phyloP scores from a whole-genome alignment of 1,284 basidiomycete species.

The Ceratobasidium sp. region DNA sequence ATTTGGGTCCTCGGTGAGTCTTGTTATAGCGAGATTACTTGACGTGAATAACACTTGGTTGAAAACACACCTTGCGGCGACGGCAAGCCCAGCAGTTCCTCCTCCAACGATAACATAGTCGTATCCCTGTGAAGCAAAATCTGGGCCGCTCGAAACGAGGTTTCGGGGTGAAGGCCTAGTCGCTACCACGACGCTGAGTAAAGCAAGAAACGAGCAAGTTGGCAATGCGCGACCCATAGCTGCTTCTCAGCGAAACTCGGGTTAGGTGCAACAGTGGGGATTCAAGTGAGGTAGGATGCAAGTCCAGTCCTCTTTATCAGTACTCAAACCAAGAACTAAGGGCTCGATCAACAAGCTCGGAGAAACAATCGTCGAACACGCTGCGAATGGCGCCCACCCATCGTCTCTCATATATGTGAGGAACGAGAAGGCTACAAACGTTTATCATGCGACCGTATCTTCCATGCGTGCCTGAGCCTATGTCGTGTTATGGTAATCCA shows the following conservation, averaged over 20 bases:
- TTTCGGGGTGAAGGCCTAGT: not conserved
- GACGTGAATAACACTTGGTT: not conserved
- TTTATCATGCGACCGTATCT: not conserved
- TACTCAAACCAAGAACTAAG: not conserved
- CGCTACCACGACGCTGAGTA: not conserved
- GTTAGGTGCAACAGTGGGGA: not conserved
- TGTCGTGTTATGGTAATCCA: slow-evolving; percentile 3
- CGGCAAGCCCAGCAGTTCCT: slow-evolving; percentile 39
- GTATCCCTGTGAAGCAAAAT: slow-evolving; percentile 11
- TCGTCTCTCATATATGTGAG: slow-evolving; percentile 3
- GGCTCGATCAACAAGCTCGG: not conserved
- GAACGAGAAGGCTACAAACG: not conserved
- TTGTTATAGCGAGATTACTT: not conserved
- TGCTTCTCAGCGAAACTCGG: too few species aligned
- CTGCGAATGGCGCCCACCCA: not conserved
- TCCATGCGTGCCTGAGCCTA: slow-evolving; percentile 10
- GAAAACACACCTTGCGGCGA: slow-evolving; percentile 31
- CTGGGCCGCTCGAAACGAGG: not conserved
- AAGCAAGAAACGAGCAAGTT: not conserved
- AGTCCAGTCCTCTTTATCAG: not conserved
- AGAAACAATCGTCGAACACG: not conserved
- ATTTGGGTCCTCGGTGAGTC: slow-evolving; percentile 33
- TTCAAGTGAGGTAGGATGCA: not conserved
- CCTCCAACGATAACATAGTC: slow-evolving; percentile 41
- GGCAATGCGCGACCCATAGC: slow-evolving; percentile 4